Evolutionary conservation across 2,329 filamentous ascomycete genomes (phyloP).

Genomic region (Rutstroemia sydowiana): DNA sequence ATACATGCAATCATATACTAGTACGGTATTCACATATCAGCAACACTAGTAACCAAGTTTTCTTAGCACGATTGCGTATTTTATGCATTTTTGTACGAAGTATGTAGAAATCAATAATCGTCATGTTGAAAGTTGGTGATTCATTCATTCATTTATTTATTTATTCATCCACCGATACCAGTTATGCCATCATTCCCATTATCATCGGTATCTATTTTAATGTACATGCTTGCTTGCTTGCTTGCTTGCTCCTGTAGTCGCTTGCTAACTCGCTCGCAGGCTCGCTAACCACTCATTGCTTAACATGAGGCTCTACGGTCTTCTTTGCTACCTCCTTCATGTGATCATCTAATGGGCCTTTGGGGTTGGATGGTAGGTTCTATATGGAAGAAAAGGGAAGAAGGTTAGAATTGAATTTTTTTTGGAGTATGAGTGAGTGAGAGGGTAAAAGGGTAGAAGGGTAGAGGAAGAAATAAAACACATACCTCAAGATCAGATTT

Average conservation of each 20-base stretch:
- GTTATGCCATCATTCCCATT: neutral
- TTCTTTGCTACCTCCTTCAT: slow-evolving; percentile 44
- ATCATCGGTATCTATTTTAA: no score
- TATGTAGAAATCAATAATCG: no score
- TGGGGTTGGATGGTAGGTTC: slow-evolving; percentile 53
- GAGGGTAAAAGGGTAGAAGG: neutral
- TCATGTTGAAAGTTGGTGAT: no score
- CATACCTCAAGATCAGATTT: slow-evolving; percentile 44
- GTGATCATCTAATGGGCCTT: slow-evolving; percentile 53
- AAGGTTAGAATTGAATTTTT: neutral
- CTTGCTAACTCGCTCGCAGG: no score
- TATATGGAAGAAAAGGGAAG: neutral
- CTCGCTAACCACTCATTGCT: neutral
- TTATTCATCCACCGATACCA: neutral
- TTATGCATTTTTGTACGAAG: no score
- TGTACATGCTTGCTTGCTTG: neutral
- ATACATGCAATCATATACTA: no score
- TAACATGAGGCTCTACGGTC: slow-evolving; percentile 1
- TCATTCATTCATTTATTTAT: no score
- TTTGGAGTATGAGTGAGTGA: neutral
- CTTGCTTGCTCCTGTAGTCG: no score
- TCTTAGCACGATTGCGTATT: no score
- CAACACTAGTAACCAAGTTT: no score
- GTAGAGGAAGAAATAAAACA: neutral
- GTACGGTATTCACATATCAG: no score